Conservation (phyloP, 345 rosid species). For the Cardamine resedifolia region DNA sequence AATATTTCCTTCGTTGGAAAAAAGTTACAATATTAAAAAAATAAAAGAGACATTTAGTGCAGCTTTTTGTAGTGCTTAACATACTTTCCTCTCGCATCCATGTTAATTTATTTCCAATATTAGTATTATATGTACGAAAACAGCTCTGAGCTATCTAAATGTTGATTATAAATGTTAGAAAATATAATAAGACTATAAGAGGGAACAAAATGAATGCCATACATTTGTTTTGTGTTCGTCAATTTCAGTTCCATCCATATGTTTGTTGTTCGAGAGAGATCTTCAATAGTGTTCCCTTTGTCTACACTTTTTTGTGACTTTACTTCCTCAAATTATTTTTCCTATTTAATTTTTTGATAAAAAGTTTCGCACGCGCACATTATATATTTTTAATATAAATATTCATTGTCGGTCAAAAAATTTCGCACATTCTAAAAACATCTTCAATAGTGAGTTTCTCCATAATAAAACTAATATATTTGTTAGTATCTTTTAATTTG, state of each 20-base stretch:
- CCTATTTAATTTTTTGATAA: background rate
- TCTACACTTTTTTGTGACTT: constrained; percentile 23
- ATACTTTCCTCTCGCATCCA: background rate
- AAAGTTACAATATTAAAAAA: background rate
- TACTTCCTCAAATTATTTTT: constrained; percentile 1
- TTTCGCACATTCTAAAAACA: too few relatives aligned
- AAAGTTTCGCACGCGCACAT: background rate
- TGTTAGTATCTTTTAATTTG: too few relatives aligned
- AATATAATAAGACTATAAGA: background rate
- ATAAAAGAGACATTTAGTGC: background rate
- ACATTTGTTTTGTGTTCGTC: constrained; percentile 17
- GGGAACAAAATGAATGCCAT: background rate
- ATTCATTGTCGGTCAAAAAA: background rate
- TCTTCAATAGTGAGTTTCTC: too few relatives aligned
- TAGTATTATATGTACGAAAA: background rate
- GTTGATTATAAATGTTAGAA: background rate
- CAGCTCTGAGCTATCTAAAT: background rate
- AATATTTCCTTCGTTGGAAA: background rate
- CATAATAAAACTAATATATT: too few relatives aligned
- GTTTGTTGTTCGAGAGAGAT: constrained; percentile 30
- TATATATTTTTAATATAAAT: background rate
- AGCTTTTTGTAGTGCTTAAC: background rate
- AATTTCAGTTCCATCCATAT: constrained; percentile 17
- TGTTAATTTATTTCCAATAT: background rate
- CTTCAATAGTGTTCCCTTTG: constrained; percentile 20